Base-by-base conservation (phyloP, 805 yeast species). In the Lipomyces orientalis region DNA sequence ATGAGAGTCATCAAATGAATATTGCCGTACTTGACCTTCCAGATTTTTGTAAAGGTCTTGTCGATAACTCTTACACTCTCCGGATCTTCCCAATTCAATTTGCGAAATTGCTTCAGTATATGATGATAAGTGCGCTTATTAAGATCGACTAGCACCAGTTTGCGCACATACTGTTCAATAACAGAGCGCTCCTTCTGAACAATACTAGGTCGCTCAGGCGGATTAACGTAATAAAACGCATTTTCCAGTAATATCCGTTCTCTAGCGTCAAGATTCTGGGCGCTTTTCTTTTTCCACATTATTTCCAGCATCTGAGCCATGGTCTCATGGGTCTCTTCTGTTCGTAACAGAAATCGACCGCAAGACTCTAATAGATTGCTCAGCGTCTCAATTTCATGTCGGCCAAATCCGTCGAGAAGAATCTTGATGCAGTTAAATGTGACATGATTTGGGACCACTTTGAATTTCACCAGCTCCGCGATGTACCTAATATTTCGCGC, bases 391-490 rank as follows among this genome's bases (percentile, higher is more conserved):
- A 90, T 83, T 75, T 89, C 90, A 68, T 84, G 84, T 0, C 83
- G 81, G 5, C 83, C 81, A 46, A 86, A 73, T 62, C 84, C 84
- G 64, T 86, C 73, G 1, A 90, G 84, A 71, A 91, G 79, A 1
- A 83, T 79, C 73, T 91, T 82, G 58, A 93, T 83, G 75, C 89
- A 90, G 76, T 92, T 93, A 75, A 91, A 89, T 12, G 88, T 81
- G 66, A 88, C 82, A 76, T 87, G 88, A n/a, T 82, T 79, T 0
- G 97, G 94, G 16, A 92, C 81, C 68, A 92, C 77, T 71, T 85
- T 86, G 76, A 93, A 93, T 75, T 90, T 91, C 39, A 89, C 85
- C 79, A 93, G 80, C 74, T 93, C 97, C 60, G 87, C 80, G 71
- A 90, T 87, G 72, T 90, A 89, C 29, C 83, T 81, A 49, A 90